Percentiles rank a stretch among this genome's conserved stretches.
These are phyloP conservation scores for Diplocarpon rosae DNA, from an alignment of 2,329 filamentous ascomycete genomes.

Conservation along the genomic window DNA sequence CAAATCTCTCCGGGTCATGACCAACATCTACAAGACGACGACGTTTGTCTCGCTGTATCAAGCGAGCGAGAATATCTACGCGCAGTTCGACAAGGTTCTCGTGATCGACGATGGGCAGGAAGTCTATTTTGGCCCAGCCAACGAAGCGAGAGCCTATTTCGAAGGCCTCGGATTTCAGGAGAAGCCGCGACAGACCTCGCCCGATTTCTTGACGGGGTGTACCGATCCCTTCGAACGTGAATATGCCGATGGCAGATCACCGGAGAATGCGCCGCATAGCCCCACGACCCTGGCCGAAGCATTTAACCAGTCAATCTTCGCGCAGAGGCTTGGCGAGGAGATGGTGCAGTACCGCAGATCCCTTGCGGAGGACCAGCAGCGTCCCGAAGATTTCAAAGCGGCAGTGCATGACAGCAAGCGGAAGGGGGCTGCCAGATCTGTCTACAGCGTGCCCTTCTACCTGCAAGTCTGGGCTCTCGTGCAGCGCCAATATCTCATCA, in stretches of 20 bases:
- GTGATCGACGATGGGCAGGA: conserved; percentile 64
- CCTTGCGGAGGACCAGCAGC: conserved; percentile 52
- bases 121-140: conserved; percentile 52
- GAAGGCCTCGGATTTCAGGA: conserved; percentile 50
- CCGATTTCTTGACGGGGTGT: conserved; percentile 67
- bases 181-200: conserved; percentile 50
- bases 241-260: conserved; percentile 56
- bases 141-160: conserved; percentile 54
- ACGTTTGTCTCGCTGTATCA: conserved; percentile 60
- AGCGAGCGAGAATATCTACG: conserved; percentile 58
- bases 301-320: conserved; percentile 54
- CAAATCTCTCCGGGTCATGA: conserved; percentile 59
- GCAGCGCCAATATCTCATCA: conserved; percentile 74
- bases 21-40: conserved; percentile 61
- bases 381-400: conserved; percentile 64
- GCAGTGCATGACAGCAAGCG: conserved; percentile 73
- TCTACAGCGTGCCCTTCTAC: conserved; percentile 76
- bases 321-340: conserved; percentile 46
- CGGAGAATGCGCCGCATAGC: conserved; percentile 55
- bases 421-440: conserved; percentile 57
- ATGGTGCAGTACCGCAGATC: conserved; percentile 58
- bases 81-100: conserved; percentile 70
- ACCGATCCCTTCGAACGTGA: conserved; percentile 75
- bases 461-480: conserved; percentile 74
- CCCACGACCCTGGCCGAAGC: conserved; percentile 57